Percentiles rank a stretch among this genome's conserved stretches.
Evolutionary conservation across 805 yeast genomes (phyloP).

Genomic region (Priceomyces haplophilus): DNA sequence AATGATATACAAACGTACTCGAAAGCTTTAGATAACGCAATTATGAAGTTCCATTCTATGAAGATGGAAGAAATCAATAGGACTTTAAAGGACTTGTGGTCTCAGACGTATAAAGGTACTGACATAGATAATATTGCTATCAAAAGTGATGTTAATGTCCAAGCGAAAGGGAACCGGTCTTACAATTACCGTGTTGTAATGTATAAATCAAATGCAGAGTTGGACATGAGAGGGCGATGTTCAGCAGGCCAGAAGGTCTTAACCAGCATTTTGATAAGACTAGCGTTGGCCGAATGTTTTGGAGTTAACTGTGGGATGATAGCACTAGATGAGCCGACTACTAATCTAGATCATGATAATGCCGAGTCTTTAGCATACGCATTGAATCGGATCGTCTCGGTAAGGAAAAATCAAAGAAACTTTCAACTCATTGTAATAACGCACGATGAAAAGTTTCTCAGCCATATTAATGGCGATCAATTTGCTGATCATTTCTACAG

Average conservation of each 20-base stretch:
- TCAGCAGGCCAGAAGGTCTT: conserved; percentile 97
- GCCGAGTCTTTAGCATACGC: conserved; percentile 84
- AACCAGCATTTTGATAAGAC: conserved; percentile 85
- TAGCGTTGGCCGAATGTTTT: conserved; percentile 93
- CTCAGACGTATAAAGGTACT: conserved; percentile 87
- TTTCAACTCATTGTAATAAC: conserved; percentile 95
- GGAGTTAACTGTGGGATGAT: conserved; percentile 94
- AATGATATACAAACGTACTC: conserved; percentile 80
- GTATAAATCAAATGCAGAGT: conserved; percentile 86
- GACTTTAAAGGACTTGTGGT: conserved; percentile 89
- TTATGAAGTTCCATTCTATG: conserved; percentile 84
- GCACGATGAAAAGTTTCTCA: conserved; percentile 89
- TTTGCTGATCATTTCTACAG: conserved; percentile 86
- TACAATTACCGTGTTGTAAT: conserved; percentile 93
- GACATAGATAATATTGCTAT: conserved; percentile 91
- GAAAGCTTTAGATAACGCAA: conserved; percentile 86
- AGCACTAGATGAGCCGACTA: conserved; percentile 97
- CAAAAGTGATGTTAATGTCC: conserved; percentile 66
- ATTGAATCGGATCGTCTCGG: conserved; percentile 67
- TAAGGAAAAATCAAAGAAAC: conserved; percentile 74
- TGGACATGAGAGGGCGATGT: conserved; percentile 98
- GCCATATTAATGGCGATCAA: conserved; percentile 77
- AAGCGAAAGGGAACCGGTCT: conserved; percentile 54
- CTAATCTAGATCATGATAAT: conserved; percentile 87
- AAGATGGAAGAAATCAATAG: conserved; percentile 93